These are phyloP conservation scores for Phytophthora kernoviae DNA, from an alignment of 352 stramenopile species.

Conservation along the genomic window DNA sequence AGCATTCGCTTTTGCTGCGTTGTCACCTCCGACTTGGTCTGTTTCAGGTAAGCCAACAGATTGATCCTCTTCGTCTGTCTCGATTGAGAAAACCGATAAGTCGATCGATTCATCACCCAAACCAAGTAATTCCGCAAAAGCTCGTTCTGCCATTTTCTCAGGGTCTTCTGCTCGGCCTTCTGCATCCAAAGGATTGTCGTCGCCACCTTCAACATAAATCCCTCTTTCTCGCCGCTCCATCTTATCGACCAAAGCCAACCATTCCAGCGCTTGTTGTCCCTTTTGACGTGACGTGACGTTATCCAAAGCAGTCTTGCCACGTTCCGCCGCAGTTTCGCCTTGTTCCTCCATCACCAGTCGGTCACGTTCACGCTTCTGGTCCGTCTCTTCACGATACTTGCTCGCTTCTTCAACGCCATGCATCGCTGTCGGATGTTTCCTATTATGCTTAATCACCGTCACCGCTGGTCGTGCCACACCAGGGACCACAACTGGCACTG, in stretches of 20 bases:
- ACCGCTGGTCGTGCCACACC: conserved; percentile 24
- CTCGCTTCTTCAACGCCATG: conserved; percentile 49
- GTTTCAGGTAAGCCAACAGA: conserved; percentile 16
- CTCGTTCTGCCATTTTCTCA: conserved; percentile 25
- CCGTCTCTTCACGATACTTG: conserved; percentile 45
- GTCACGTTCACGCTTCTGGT: conserved; percentile 42
- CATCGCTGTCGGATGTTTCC: conserved; percentile 29
- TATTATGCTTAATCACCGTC: conserved; percentile 67
- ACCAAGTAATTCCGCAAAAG: conserved; percentile 54
- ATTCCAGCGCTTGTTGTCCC: conserved; percentile 53
- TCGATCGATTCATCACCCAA: conserved; percentile 41
- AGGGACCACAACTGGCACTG: background rate
- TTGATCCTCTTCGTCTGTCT: conserved; percentile 33
- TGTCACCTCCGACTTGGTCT: conserved; percentile 5
- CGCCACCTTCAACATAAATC: conserved; percentile 12
- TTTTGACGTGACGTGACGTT: conserved; percentile 36
- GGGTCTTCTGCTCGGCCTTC: conserved; percentile 12
- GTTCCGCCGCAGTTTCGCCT: conserved; percentile 32
- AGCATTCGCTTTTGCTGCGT: conserved; percentile 12
- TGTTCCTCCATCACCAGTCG: conserved; percentile 42
- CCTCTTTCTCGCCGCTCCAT: conserved; percentile 31
- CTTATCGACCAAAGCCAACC: conserved; percentile 59
- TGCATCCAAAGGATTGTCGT: conserved; percentile 9
- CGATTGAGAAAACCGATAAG: conserved; percentile 42
- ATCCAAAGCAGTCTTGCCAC: conserved; percentile 44